A percentile compares a stretch with the other conserved stretches of the same genome.
Conservation (phyloP, 2,329 filamentous ascomycete genomes). For the Penicillium brevicompactum region DNA sequence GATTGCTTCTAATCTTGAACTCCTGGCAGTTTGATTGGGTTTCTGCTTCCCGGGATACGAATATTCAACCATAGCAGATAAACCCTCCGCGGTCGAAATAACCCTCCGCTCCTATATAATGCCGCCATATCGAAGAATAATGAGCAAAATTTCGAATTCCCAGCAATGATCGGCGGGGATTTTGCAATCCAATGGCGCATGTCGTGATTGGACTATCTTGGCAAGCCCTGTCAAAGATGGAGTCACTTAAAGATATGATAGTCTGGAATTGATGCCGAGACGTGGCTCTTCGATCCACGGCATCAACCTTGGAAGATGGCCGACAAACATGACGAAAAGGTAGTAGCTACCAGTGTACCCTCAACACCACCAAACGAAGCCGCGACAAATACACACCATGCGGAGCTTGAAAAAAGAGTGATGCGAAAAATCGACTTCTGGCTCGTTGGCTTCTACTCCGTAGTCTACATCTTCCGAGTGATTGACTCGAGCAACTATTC, state of each 20-base stretch:
- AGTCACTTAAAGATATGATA: neutral
- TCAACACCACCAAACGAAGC: slow-evolving; percentile 6
- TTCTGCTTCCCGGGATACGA: neutral
- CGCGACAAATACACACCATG: slow-evolving; percentile 1
- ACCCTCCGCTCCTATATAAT: neutral
- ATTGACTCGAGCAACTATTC: slow-evolving; percentile 45
- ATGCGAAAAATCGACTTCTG: slow-evolving; percentile 39
- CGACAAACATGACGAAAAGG: slow-evolving; percentile 3
- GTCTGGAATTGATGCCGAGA: neutral
- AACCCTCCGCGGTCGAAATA: neutral
- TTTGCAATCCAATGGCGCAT: slow-evolving; percentile 11
- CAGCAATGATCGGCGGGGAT: neutral
- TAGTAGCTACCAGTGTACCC: slow-evolving; percentile 4
- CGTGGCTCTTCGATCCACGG: neutral
- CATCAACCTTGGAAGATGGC: neutral
- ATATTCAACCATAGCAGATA: neutral
- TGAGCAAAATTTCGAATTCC: neutral
- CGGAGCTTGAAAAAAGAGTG: slow-evolving; percentile 31
- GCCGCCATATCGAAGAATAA: neutral
- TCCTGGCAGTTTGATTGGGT: neutral
- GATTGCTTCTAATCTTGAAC: neutral
- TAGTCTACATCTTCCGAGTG: slow-evolving; percentile 45
- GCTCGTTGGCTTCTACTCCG: slow-evolving; percentile 34
- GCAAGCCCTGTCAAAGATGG: slow-evolving; percentile 10
- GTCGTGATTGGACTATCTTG: slow-evolving; percentile 30